A percentile compares a stretch with the other conserved stretches of the same genome.
Conservation (phyloP, 495 filamentous ascomycete species). For the Hypoxylon trugodes region DNA sequence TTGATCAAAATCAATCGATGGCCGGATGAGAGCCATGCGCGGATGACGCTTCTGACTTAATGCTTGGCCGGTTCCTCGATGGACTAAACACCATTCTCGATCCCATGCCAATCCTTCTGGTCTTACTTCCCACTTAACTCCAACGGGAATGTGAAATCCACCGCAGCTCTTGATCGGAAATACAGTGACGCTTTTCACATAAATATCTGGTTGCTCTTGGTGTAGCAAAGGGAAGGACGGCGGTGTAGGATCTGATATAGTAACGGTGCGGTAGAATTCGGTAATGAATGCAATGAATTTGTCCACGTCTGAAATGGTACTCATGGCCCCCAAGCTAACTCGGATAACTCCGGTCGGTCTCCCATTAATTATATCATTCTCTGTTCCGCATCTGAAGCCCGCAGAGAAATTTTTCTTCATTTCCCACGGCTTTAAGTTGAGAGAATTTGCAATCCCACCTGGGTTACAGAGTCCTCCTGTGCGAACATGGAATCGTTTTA, state of each 20-base stretch:
- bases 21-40: constrained; percentile 80
- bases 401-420: constrained; percentile 81
- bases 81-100: constrained; percentile 91
- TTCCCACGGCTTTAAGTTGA: constrained; percentile 77
- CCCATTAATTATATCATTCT: constrained; percentile 80
- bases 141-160: constrained; percentile 73
- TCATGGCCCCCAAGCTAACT: constrained; percentile 88
- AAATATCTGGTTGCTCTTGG: constrained; percentile 34
- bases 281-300: constrained; percentile 73
- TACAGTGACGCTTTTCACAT: constrained; percentile 69
- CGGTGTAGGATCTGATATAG: constrained; percentile 14
- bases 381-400: constrained; percentile 80
- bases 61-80: constrained; percentile 78
- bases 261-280: constrained; percentile 77
- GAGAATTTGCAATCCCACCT: constrained; percentile 75
- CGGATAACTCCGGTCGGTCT: constrained; percentile 89
- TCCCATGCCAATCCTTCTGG: constrained; percentile 89
- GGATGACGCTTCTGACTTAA: constrained; percentile 86
- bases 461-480: constrained; percentile 93
- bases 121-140: constrained; percentile 74
- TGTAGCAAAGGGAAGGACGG: neutral
- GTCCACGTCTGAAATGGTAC: constrained; percentile 76
- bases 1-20: constrained; percentile 68
- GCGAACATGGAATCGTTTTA: constrained; percentile 81
- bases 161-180: constrained; percentile 93